These are phyloP conservation scores for Epichloe bromicola DNA, from an alignment of 2,329 filamentous ascomycete genomes.

Conservation along the genomic window DNA sequence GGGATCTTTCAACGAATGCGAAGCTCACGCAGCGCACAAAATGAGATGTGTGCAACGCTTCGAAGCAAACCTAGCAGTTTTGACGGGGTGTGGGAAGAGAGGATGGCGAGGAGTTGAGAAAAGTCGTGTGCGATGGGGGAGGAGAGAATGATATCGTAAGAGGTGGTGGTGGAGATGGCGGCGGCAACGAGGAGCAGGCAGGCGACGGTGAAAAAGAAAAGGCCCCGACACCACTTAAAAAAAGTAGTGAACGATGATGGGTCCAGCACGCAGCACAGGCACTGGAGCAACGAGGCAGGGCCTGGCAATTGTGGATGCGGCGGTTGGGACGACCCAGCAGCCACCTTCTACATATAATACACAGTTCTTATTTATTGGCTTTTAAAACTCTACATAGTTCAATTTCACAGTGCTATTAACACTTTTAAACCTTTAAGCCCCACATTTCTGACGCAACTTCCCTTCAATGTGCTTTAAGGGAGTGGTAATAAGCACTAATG, in stretches of 20 bases:
- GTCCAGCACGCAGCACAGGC: background rate
- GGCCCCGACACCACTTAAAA: background rate
- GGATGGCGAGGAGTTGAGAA: background rate
- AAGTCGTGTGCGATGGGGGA: conserved; percentile 5
- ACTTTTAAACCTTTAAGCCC: fast-evolving
- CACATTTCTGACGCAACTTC: too few relatives aligned
- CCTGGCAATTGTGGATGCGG: background rate
- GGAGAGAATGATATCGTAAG: conserved; percentile 3
- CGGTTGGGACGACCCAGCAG: background rate
- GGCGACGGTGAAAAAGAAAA: background rate
- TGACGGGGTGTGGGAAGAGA: background rate
- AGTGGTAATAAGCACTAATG: too few relatives aligned
- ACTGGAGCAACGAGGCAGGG: background rate
- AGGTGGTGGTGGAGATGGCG: background rate
- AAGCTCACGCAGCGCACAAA: conserved; percentile 15
- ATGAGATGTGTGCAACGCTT: conserved; percentile 13
- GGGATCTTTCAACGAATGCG: conserved; percentile 8
- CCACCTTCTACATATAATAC: background rate
- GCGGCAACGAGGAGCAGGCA: background rate
- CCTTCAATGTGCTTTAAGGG: too few relatives aligned
- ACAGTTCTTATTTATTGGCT: too few relatives aligned
- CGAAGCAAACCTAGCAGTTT: conserved; percentile 4
- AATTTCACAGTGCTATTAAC: too few relatives aligned
- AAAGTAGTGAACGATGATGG: background rate
- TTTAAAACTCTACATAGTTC: too few relatives aligned